Evolutionary conservation across 768 basidiomycete genomes (phyloP).

Genomic region (Pulveroboletus sp.): DNA sequence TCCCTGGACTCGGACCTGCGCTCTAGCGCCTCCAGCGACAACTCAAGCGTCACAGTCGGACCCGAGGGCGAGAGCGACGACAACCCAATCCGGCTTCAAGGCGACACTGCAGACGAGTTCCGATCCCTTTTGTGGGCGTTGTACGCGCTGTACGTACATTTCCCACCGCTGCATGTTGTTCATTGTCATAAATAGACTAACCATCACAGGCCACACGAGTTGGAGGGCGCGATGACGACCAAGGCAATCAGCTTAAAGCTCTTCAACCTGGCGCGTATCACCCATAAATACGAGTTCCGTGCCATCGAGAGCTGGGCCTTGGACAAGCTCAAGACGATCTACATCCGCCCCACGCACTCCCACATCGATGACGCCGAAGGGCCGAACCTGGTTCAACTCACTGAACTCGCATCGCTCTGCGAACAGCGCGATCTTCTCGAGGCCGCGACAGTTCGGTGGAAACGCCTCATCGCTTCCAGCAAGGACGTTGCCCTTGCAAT

Average conservation of each 20-base stretch:
- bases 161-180: neutral
- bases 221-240: slow-evolving; percentile 39
- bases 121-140: slow-evolving; percentile 50
- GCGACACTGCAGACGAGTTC: slow-evolving; percentile 47
- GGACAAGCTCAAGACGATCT: slow-evolving; percentile 36
- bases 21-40: slow-evolving; percentile 18
- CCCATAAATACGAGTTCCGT: slow-evolving; percentile 46
- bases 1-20: slow-evolving; percentile 35
- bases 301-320: slow-evolving; percentile 43
- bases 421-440: slow-evolving; percentile 42
- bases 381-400: slow-evolving; percentile 43
- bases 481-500: slow-evolving; percentile 44
- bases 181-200: slow-evolving; percentile 1
- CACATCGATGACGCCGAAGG: slow-evolving; percentile 30
- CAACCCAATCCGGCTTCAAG: slow-evolving; percentile 43
- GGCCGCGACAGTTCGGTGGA: slow-evolving; percentile 42
- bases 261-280: slow-evolving; percentile 44
- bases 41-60: slow-evolving; percentile 26
- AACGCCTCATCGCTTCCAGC: slow-evolving; percentile 41
- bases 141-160: slow-evolving; percentile 44
- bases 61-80: slow-evolving; percentile 48
- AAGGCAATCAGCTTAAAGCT: slow-evolving; percentile 43
- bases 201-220: slow-evolving; percentile 39
- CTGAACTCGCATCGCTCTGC: slow-evolving; percentile 49
- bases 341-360: slow-evolving; percentile 28